Base-by-base conservation (phyloP, 164 flowering plant species). In the Platanus orientalis region DNA sequence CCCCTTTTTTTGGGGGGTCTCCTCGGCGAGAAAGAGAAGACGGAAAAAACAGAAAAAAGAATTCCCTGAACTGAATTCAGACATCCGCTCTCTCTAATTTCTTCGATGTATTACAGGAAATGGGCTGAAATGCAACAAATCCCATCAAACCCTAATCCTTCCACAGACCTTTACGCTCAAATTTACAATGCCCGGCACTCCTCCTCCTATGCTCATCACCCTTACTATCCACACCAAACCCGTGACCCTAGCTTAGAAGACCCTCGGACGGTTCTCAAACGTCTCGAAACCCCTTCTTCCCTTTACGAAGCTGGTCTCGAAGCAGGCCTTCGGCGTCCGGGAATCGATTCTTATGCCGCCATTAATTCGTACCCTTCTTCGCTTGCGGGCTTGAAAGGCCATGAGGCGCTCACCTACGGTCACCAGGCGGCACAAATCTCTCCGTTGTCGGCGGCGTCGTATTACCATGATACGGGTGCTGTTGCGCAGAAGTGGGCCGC, bases 91-190 rank as follows among this genome's bases (percentile, higher is more conserved):
- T 36, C 39, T 36, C 7, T n/a, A n/a, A n/a, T n/a, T 45, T 45
- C 54, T 28, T 45, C 40, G 5, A 64, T 55, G 67, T 60, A 44
- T 64, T 47, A 23, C 60, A 64, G 32, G 54, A 64, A 23, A 64
- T 55, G 60, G 60, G 10, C 53, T 55, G 60, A 55, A 55, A 28
- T 28, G 7, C 67, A 64, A 54, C 67, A 20, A 44, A 24, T 20
- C 13, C n/a, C 20, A 7, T 10, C 44, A 20, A 54, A 64, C 44
- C 67, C 52, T 44, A 54, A 40, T 26, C 62, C 57, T 34, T 26
- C 62, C 34, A 39, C 52, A 7, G 40, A 52, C 49, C 28, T 62
- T n/a, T 57, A 57, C 44, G 23, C 68, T 27, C 55, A 29, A 6
- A 17, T 30, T 34, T 49, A 57, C 56, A 24, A 62, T 50, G 54